phyloP scores from a whole-genome alignment of 192 early-diverging fungal genomes.

The Chytriomyces sp. region DNA sequence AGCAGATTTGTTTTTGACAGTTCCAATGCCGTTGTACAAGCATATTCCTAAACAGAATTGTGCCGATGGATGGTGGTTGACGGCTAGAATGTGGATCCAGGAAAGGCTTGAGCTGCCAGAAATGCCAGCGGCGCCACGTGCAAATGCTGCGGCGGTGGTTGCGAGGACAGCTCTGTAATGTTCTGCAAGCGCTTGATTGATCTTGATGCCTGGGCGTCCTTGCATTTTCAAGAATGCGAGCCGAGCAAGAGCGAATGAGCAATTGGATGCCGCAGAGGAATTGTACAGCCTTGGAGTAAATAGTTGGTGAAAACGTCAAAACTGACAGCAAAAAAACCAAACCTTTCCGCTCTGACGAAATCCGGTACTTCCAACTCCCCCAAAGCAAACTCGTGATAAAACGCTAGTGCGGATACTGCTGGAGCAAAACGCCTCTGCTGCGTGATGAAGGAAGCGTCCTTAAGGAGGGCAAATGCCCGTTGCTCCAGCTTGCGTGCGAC shows the following conservation, averaged over 20 bases:
- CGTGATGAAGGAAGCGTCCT: conserved; percentile 13
- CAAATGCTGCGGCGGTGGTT: neutral
- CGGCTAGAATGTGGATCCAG: conserved; percentile 49
- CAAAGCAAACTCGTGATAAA: conserved; percentile 49
- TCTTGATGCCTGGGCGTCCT: conserved; percentile 51
- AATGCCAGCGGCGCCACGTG: neutral
- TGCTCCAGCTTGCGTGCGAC: neutral
- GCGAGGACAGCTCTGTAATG: conserved; percentile 27
- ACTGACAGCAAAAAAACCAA: neutral
- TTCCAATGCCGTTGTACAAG: conserved; percentile 60
- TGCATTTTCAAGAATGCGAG: conserved; percentile 60
- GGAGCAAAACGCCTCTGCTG: neutral
- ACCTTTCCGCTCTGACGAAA: conserved; percentile 48
- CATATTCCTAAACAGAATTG: conserved; percentile 61
- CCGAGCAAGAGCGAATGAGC: conserved; percentile 49
- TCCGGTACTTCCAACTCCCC: conserved; percentile 24
- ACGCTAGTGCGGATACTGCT: conserved; percentile 38
- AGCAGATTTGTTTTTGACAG: conserved; percentile 41
- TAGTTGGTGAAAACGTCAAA: conserved; percentile 2
- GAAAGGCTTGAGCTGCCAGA: conserved; percentile 12
- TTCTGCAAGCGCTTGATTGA: conserved; percentile 49
- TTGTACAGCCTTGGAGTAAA: conserved; percentile 42
- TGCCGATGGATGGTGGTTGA: conserved; percentile 47
- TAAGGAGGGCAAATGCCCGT: conserved; percentile 2
- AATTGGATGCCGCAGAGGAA: conserved; percentile 37